Percentiles rank a stretch among this genome's conserved stretches.
Conservation (phyloP, 108 stramenopile genomes). For the Heterococcus sp. region DNA sequence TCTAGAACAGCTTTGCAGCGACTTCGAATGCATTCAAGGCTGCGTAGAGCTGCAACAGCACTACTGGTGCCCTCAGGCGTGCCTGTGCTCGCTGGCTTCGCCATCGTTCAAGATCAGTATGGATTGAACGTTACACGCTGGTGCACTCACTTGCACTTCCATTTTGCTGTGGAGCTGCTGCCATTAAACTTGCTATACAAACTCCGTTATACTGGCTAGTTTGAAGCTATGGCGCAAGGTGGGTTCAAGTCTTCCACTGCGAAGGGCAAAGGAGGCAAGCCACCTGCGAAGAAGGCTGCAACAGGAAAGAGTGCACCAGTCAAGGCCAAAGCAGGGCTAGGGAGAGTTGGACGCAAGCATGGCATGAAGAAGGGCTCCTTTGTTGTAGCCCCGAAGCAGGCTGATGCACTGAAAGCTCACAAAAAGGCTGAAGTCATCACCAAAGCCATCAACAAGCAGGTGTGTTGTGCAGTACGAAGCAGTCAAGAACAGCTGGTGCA, state of each 20-base stretch:
- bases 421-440: neutral
- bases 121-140: too few species aligned
- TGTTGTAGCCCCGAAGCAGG: neutral
- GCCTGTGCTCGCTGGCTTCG: neutral
- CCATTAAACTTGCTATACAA: too few species aligned
- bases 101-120: too few species aligned
- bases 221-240: neutral
- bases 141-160: too few species aligned
- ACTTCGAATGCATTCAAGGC: conserved; percentile 20
- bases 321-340: neutral
- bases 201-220: too few species aligned
- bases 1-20: conserved; percentile 19
- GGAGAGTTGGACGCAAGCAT: neutral
- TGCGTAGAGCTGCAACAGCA: conserved; percentile 31
- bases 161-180: too few species aligned
- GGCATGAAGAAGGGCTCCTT: neutral
- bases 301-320: neutral
- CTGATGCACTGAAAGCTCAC: neutral
- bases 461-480: too few species aligned
- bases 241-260: neutral
- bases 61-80: conserved; percentile 13
- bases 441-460: neutral
- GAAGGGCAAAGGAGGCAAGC: neutral
- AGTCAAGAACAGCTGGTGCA: too few species aligned
- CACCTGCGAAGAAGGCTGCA: neutral